These are phyloP conservation scores for Cucumis melo DNA, from an alignment of 306 rosid species.

Conservation along the genomic window DNA sequence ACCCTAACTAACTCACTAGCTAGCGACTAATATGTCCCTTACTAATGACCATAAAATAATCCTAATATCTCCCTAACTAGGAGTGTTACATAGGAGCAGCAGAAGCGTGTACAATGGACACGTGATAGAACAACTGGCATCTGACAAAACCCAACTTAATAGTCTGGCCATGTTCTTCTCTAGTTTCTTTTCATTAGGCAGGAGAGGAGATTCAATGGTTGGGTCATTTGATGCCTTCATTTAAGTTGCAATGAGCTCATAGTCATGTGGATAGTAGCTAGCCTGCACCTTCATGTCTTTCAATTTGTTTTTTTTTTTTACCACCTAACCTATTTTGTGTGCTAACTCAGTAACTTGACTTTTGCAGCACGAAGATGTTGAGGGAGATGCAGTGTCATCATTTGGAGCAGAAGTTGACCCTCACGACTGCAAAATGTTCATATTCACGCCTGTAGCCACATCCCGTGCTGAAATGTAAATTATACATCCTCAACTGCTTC, in stretches of 20 bases:
- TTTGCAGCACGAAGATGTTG: slow-evolving; percentile 56
- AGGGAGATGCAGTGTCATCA: slow-evolving; percentile 38
- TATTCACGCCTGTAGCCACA: slow-evolving; percentile 32
- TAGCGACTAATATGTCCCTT: no score
- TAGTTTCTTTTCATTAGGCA: not conserved
- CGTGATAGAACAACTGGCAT: not conserved
- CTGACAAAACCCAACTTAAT: not conserved
- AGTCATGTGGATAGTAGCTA: not conserved
- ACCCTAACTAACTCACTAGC: no score
- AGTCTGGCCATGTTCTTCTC: not conserved
- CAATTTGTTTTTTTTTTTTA: not conserved
- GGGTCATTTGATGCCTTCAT: not conserved
- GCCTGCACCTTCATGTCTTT: not conserved
- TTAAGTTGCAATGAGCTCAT: not conserved
- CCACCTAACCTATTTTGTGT: not conserved
- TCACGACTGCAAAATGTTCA: slow-evolving; percentile 45
- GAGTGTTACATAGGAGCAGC: not conserved
- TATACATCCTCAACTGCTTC: not conserved
- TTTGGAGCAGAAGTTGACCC: slow-evolving; percentile 48
- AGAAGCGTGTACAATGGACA: not conserved
- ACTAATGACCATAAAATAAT: no score
- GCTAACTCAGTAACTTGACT: slow-evolving; percentile 9
- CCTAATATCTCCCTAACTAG: no score
- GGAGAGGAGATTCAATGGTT: not conserved
- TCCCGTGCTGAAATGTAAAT: slow-evolving; percentile 3